Conservation (phyloP, 495 filamentous ascomycete genomes). For the Xylaria telfairii region DNA sequence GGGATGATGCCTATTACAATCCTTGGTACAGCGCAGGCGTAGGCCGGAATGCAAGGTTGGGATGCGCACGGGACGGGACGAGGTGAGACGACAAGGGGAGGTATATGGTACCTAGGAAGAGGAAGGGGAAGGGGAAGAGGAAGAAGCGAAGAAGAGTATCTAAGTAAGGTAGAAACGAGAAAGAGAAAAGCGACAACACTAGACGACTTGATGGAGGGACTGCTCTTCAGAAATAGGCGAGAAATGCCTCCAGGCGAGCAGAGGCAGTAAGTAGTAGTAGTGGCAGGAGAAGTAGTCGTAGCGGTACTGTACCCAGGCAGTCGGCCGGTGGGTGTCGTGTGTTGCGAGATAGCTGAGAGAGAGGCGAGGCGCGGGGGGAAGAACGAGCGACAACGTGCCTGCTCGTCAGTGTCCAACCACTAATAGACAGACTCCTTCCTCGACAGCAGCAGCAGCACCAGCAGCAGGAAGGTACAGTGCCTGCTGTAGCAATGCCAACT, state of each 20-base stretch:
- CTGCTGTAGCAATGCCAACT: background rate
- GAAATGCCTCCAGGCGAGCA: background rate
- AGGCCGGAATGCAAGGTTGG: constrained; percentile 18
- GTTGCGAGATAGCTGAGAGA: background rate
- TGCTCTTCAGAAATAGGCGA: background rate
- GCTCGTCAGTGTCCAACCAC: background rate
- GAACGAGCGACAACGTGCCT: background rate
- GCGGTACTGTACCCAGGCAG: too few relatives aligned
- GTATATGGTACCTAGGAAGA: background rate
- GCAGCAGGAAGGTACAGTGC: background rate
- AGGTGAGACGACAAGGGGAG: constrained; percentile 17
- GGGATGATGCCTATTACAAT: constrained; percentile 9
- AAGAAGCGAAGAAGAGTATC: too few relatives aligned
- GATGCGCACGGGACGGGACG: constrained; percentile 25
- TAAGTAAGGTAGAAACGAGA: too few relatives aligned
- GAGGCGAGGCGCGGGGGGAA: background rate
- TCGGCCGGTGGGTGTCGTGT: background rate
- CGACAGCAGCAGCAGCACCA: too few relatives aligned
- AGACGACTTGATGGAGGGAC: background rate
- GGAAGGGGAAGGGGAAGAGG: too few relatives aligned
- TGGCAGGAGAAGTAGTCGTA: too few relatives aligned
- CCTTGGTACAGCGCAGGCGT: background rate
- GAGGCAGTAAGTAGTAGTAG: too few relatives aligned
- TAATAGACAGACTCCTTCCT: background rate
- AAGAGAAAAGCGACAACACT: background rate